These are phyloP conservation scores for Sedum album DNA, from an alignment of 164 flowering plant genomes.

Conservation along the genomic window DNA sequence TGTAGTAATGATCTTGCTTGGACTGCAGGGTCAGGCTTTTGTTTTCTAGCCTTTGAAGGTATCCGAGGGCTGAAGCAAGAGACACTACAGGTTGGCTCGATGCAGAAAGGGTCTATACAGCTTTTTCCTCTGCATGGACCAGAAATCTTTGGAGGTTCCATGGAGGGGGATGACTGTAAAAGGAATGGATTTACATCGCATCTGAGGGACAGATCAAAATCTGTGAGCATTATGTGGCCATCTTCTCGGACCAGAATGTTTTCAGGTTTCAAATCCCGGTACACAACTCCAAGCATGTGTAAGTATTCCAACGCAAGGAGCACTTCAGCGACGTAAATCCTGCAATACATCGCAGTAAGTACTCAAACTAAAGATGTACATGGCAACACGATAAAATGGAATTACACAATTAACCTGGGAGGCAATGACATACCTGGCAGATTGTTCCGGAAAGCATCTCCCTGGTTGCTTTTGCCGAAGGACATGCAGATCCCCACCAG, in stretches of 20 bases:
- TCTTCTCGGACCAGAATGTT: background rate
- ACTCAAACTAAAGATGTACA: background rate
- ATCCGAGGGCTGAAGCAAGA: constrained; percentile 44
- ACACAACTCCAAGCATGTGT: constrained; percentile 15
- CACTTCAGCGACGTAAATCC: background rate
- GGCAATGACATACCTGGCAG: constrained; percentile 15
- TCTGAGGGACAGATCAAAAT: constrained; percentile 30
- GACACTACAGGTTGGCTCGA: constrained; percentile 45
- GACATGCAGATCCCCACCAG: constrained; percentile 21
- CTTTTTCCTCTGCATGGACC: constrained; percentile 19
- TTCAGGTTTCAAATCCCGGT: background rate
- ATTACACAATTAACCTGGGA: no score
- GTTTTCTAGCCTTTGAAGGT: constrained; percentile 27
- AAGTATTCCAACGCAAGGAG: constrained; percentile 5
- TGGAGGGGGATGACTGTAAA: constrained; percentile 26
- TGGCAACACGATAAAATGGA: no score
- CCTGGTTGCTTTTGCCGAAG: constrained; percentile 19
- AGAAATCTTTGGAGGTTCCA: constrained; percentile 20
- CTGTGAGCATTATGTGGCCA: background rate
- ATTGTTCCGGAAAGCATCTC: constrained; percentile 16
- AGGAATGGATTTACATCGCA: constrained; percentile 60
- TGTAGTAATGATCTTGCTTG: constrained; percentile 32
- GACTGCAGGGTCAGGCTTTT: constrained; percentile 22
- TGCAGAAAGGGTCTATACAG: constrained; percentile 59
- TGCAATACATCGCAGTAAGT: background rate